Percentiles rank a stretch among this genome's conserved stretches.
phyloP scores from a whole-genome alignment of 2,329 filamentous ascomycete genomes.

The Talaromyces marneffei region DNA sequence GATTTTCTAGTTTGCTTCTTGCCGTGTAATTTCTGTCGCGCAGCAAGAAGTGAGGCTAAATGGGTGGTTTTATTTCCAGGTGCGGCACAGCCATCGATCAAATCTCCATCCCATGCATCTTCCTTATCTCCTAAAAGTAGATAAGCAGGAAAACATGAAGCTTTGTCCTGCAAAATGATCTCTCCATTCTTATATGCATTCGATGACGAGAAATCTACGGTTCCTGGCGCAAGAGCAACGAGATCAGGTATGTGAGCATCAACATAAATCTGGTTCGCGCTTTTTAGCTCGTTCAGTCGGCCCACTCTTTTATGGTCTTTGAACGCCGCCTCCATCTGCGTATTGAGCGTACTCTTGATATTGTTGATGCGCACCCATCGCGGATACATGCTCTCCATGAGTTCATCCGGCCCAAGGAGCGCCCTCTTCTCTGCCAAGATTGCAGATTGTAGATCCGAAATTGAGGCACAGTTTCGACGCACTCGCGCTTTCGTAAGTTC shows the following conservation, averaged over 20 bases:
- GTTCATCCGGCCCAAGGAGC: slow-evolving; percentile 39
- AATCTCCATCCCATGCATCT: slow-evolving; percentile 50
- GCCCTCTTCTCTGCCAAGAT: slow-evolving; percentile 35
- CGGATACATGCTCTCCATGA: slow-evolving; percentile 52
- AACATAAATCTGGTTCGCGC: slow-evolving; percentile 51
- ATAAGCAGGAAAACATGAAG: slow-evolving; percentile 92
- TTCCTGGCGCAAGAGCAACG: slow-evolving; percentile 66
- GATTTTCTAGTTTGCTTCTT: slow-evolving; percentile 14
- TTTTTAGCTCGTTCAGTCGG: slow-evolving; percentile 54
- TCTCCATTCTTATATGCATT: slow-evolving; percentile 68
- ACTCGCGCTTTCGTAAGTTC: slow-evolving; percentile 79
- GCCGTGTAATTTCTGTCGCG: slow-evolving; percentile 19
- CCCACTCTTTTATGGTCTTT: slow-evolving; percentile 53
- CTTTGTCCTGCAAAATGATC: slow-evolving; percentile 92
- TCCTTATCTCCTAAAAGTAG: slow-evolving; percentile 63
- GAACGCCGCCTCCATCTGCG: slow-evolving; percentile 73
- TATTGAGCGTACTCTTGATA: slow-evolving; percentile 62
- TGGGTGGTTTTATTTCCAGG: slow-evolving; percentile 98
- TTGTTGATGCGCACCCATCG: slow-evolving; percentile 89
- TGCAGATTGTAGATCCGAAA: slow-evolving; percentile 55
- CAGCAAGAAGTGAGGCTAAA: slow-evolving; percentile 64
- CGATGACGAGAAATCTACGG: slow-evolving; percentile 63
- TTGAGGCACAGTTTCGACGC: slow-evolving; percentile 60
- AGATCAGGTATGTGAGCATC: slow-evolving; percentile 79
- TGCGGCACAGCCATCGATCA: slow-evolving; percentile 90